Conservation (phyloP, 495 filamentous ascomycete genomes). For the Ramalina peruviana region DNA sequence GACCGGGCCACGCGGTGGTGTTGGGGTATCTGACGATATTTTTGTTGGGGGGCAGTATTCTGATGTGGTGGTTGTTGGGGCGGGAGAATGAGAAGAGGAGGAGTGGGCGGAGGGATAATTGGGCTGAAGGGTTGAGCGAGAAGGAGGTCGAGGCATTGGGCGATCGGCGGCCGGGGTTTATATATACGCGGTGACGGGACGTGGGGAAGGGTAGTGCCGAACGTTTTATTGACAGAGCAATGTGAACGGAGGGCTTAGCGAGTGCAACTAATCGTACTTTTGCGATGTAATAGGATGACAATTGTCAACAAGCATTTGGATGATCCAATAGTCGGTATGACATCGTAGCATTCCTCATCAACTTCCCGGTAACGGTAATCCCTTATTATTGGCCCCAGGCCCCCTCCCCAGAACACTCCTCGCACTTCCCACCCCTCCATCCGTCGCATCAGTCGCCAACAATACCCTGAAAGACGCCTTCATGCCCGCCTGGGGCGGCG, state of each 20-base stretch:
- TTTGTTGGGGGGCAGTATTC: slow-evolving; percentile 42
- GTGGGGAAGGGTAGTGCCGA: no score
- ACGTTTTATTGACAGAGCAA: no score
- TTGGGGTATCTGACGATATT: slow-evolving; percentile 47
- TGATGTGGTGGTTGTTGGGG: slow-evolving; percentile 52
- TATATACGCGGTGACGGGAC: slow-evolving; percentile 48
- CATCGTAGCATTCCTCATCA: no score
- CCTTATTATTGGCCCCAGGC: slow-evolving; percentile 12
- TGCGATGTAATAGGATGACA: no score
- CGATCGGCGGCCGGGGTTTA: slow-evolving; percentile 63
- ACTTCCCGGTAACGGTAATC: not conserved
- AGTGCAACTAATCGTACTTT: no score
- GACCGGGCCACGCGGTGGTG: slow-evolving; percentile 43
- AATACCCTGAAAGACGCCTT: not conserved
- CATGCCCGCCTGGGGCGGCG: not conserved
- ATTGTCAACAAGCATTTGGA: no score
- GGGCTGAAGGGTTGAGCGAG: slow-evolving; percentile 43
- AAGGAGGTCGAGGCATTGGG: slow-evolving; percentile 50
- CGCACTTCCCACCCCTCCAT: slow-evolving; percentile 10
- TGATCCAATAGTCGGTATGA: no score
- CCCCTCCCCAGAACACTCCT: slow-evolving; percentile 22
- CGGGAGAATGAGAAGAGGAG: slow-evolving; percentile 47
- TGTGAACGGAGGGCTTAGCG: no score
- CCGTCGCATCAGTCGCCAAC: not conserved
- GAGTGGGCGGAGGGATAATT: slow-evolving; percentile 54